Evolutionary conservation across 202 grass and related monocot species (phyloP).

Genomic region (Setaria italica): DNA sequence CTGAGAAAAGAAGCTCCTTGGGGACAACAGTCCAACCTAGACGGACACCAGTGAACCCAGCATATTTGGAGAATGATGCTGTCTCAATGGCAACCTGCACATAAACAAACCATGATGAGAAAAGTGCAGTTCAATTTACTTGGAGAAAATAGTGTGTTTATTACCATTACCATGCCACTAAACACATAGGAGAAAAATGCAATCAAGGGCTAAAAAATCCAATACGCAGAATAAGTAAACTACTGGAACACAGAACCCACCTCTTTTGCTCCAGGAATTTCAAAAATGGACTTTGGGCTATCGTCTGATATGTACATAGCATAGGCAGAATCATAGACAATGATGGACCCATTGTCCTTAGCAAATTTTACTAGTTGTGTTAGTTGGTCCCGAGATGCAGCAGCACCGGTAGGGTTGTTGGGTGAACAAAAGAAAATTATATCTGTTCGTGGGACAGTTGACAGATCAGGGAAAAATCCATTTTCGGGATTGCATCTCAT

Average conservation of each 20-base stretch:
- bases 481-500: constrained; percentile 95
- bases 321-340: constrained; percentile 97
- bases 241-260: constrained; percentile 39
- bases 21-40: constrained; percentile 95
- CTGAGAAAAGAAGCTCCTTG: constrained; percentile 88
- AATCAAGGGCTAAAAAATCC: background rate
- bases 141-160: background rate
- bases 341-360: constrained; percentile 88
- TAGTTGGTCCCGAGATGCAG: constrained; percentile 81
- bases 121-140: background rate
- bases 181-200: background rate
- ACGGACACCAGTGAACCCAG: constrained; percentile 91
- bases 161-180: background rate
- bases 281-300: constrained; percentile 85
- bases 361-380: constrained; percentile 82
- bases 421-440: constrained; percentile 99
- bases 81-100: constrained; percentile 89
- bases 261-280: constrained; percentile 97
- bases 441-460: constrained; percentile 72
- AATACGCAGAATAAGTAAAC: constrained; percentile 12
- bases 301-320: constrained; percentile 99
- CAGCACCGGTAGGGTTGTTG: constrained; percentile 91
- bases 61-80: constrained; percentile 96
- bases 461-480: constrained; percentile 90
- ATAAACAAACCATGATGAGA: constrained; percentile 31